Evolutionary conservation across 2,329 filamentous ascomycete genomes (phyloP).

Genomic region (Magnaporthiopsis rhizophila): DNA sequence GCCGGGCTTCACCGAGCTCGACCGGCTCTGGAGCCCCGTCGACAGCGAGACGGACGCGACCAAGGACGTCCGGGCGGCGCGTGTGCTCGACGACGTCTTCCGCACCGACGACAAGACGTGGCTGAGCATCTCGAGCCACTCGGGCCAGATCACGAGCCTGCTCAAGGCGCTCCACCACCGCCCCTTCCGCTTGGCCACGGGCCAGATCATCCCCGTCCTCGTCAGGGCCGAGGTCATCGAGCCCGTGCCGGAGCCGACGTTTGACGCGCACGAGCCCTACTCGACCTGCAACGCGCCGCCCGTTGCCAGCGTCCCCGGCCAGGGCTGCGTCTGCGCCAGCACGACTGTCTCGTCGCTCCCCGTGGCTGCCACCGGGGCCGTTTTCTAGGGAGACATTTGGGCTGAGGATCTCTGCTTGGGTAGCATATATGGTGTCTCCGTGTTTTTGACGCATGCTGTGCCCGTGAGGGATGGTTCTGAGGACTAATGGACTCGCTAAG

Average conservation of each 20-base stretch:
- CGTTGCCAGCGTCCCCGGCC: conserved; percentile 30
- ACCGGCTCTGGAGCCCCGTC: conserved; percentile 34
- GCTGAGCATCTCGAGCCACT: conserved; percentile 53
- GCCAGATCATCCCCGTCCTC: conserved; percentile 59
- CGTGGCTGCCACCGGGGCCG: background rate
- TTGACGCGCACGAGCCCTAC: conserved; percentile 28
- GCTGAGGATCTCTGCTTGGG: background rate
- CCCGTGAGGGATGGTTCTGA: no score
- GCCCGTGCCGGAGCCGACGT: conserved; percentile 21
- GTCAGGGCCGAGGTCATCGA: conserved; percentile 46
- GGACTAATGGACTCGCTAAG: no score
- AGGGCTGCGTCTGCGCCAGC: conserved; percentile 31
- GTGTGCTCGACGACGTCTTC: conserved; percentile 50
- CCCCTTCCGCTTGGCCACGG: conserved; percentile 55
- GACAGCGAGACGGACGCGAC: conserved; percentile 35
- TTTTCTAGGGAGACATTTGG: background rate
- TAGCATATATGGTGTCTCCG: background rate
- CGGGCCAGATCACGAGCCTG: conserved; percentile 45
- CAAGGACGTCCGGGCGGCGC: conserved; percentile 40
- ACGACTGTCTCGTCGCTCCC: conserved; percentile 12
- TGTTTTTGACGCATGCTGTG: background rate
- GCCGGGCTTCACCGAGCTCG: conserved; percentile 49
- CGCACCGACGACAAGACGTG: conserved; percentile 41
- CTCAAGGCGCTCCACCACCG: conserved; percentile 38
- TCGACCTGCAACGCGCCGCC: conserved; percentile 37